Evolutionary conservation across 768 basidiomycete genomes (phyloP).

Genomic region (Auriscalpium microsporum): DNA sequence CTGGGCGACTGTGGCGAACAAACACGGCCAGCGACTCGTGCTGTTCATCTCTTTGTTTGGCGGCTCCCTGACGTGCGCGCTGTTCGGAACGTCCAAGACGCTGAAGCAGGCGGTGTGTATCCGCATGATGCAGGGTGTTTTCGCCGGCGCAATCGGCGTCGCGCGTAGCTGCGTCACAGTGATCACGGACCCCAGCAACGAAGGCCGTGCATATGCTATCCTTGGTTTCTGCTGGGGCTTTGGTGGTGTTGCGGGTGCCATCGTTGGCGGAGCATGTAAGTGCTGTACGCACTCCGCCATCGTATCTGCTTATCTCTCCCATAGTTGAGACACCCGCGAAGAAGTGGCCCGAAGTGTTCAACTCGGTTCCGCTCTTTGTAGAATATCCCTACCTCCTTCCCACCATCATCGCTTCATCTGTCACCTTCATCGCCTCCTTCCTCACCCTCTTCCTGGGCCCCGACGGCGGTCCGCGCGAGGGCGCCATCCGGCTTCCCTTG

Average conservation of each 20-base stretch:
- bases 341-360: slow-evolving; percentile 80
- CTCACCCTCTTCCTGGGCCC: slow-evolving; percentile 82
- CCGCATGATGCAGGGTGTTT: slow-evolving; percentile 85
- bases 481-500: slow-evolving; percentile 70
- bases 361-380: slow-evolving; percentile 54
- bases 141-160: slow-evolving; percentile 91
- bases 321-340: slow-evolving; percentile 74
- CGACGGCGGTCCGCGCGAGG: slow-evolving; percentile 85
- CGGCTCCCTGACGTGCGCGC: slow-evolving; percentile 66
- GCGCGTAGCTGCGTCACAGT: slow-evolving; percentile 82
- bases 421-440: slow-evolving; percentile 76
- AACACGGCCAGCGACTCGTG: slow-evolving; percentile 80
- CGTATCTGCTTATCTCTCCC: slow-evolving; percentile 11
- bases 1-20: slow-evolving; percentile 95
- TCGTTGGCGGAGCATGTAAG: slow-evolving; percentile 78
- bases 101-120: slow-evolving; percentile 77
- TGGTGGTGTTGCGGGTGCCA: slow-evolving; percentile 86
- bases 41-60: slow-evolving; percentile 81
- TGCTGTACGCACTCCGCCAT: slow-evolving; percentile 5
- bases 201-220: slow-evolving; percentile 90
- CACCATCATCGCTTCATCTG: slow-evolving; percentile 63
- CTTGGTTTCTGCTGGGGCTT: slow-evolving; percentile 95
- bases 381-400: slow-evolving; percentile 89
- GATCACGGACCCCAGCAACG: slow-evolving; percentile 87
- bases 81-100: slow-evolving; percentile 71